Conservation (phyloP, 2,329 filamentous ascomycete species). For the Thielaviopsis euricoi region DNA sequence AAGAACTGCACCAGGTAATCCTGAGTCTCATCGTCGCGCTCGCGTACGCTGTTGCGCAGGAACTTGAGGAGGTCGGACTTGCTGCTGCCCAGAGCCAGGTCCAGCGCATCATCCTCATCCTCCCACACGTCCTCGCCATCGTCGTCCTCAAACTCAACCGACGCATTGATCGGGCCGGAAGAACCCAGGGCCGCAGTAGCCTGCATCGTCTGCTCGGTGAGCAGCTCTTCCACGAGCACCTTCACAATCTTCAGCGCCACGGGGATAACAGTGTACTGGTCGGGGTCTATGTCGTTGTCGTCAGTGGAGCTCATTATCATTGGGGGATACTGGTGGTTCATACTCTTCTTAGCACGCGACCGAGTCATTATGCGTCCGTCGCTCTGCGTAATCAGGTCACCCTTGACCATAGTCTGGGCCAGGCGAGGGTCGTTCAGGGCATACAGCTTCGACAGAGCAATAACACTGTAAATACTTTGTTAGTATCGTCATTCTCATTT, state of each 20-base stretch:
- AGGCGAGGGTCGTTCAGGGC: slow-evolving; percentile 70
- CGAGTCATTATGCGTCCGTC: slow-evolving; percentile 84
- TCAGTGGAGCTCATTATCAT: slow-evolving; percentile 9
- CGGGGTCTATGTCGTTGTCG: slow-evolving; percentile 44
- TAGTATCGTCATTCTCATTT: slow-evolving; percentile 14
- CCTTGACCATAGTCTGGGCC: slow-evolving; percentile 68
- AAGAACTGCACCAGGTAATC: slow-evolving; percentile 75
- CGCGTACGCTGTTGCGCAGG: slow-evolving; percentile 44
- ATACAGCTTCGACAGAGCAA: slow-evolving; percentile 83
- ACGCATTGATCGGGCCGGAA: slow-evolving; percentile 43
- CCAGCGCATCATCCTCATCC: slow-evolving; percentile 78
- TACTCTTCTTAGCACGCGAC: slow-evolving; percentile 72
- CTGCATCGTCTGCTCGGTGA: slow-evolving; percentile 56
- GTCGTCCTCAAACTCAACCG: slow-evolving; percentile 32
- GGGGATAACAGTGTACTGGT: slow-evolving; percentile 74
- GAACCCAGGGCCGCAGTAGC: slow-evolving; percentile 45
- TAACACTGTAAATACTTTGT: slow-evolving; percentile 41
- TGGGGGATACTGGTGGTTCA: slow-evolving; percentile 16
- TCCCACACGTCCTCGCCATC: slow-evolving; percentile 59
- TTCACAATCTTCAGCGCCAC: slow-evolving; percentile 92
- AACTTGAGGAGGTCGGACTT: slow-evolving; percentile 71
- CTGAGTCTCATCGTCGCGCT: slow-evolving; percentile 81
- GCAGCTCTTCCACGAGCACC: slow-evolving; percentile 80
- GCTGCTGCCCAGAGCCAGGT: slow-evolving; percentile 49
- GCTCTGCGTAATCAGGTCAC: slow-evolving; percentile 68